A percentile compares a stretch with the other conserved stretches of the same genome.
Evolutionary conservation across 768 basidiomycete species (phyloP).

Genomic region (Tulasnella calospora): DNA sequence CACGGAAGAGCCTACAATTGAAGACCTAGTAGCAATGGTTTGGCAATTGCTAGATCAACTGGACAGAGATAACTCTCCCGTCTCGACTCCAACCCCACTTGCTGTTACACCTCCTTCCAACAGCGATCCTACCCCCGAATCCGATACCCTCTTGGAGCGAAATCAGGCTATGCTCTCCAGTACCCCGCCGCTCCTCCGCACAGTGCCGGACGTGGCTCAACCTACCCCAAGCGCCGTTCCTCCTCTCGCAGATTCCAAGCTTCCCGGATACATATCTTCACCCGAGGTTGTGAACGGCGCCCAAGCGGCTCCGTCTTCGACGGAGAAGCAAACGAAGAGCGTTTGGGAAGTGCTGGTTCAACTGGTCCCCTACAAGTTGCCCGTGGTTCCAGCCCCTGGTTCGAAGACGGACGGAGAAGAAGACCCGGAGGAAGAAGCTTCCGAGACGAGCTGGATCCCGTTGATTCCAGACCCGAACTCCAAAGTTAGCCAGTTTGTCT

Average conservation of each 20-base stretch:
- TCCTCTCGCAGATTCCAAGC: constrained; percentile 44
- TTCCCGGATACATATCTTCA: constrained; percentile 52
- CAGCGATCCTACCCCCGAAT: neutral
- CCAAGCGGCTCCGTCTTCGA: constrained; percentile 31
- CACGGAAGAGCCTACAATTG: neutral
- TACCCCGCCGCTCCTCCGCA: constrained; percentile 32
- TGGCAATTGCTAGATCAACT: no score
- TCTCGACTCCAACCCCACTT: neutral
- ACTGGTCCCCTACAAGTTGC: constrained; percentile 29
- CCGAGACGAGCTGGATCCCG: constrained; percentile 53
- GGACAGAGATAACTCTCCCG: neutral
- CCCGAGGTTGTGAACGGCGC: constrained; percentile 60
- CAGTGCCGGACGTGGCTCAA: constrained; percentile 27
- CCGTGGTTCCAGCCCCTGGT: neutral
- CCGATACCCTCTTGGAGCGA: constrained; percentile 16
- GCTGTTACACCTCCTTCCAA: neutral
- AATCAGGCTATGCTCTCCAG: constrained; percentile 21
- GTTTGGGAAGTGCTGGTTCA: constrained; percentile 59
- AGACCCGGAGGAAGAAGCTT: constrained; percentile 48
- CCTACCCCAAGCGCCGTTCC: constrained; percentile 30
- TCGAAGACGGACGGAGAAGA: constrained; percentile 28
- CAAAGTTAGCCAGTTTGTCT: constrained; percentile 39
- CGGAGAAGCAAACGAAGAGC: constrained; percentile 49
- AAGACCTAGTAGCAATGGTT: neutral
- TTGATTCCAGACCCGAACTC: constrained; percentile 59